Percentiles rank a stretch among this genome's conserved stretches.
phyloP scores from a whole-genome alignment of 768 basidiomycete genomes.

The Collybia mongolica region DNA sequence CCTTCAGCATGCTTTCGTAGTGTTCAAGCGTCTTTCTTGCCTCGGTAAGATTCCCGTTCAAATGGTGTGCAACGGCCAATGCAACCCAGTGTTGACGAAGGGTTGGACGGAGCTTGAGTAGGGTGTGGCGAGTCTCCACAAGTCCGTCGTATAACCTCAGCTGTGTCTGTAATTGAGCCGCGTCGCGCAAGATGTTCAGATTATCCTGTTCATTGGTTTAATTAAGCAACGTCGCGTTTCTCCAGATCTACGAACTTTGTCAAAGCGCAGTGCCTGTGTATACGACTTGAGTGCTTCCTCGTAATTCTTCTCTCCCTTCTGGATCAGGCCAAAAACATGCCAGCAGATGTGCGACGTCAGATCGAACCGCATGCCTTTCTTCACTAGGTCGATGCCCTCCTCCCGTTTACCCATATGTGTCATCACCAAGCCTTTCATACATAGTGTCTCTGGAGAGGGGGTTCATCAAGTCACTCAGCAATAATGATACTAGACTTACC shows the following conservation, averaged over 20 bases:
- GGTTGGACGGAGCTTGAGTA: slow-evolving; percentile 78
- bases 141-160: slow-evolving; percentile 76
- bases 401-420: slow-evolving; percentile 79
- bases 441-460: slow-evolving; percentile 75
- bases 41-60: slow-evolving; percentile 71
- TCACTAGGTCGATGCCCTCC: slow-evolving; percentile 80
- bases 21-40: slow-evolving; percentile 73
- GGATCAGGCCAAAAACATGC: slow-evolving; percentile 96
- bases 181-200: slow-evolving; percentile 88
- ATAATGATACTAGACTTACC: slow-evolving; percentile 48
- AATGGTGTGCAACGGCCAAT: slow-evolving; percentile 84
- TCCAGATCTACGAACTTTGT: slow-evolving; percentile 59
- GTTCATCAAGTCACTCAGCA: neutral
- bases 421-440: slow-evolving; percentile 92
- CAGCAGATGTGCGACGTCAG: slow-evolving; percentile 92
- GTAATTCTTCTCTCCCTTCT: slow-evolving; percentile 93
- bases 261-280: slow-evolving; percentile 82
- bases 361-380: slow-evolving; percentile 80
- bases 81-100: slow-evolving; percentile 89
- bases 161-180: slow-evolving; percentile 87
- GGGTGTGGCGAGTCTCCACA: slow-evolving; percentile 78
- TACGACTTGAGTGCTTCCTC: slow-evolving; percentile 94
- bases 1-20: slow-evolving; percentile 73
- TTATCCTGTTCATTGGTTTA: slow-evolving; percentile 64
- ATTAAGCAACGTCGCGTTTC: slow-evolving; percentile 4